These are phyloP conservation scores for Cladorrhinum sp. DNA, from an alignment of 2,329 filamentous ascomycete genomes.

Conservation along the genomic window DNA sequence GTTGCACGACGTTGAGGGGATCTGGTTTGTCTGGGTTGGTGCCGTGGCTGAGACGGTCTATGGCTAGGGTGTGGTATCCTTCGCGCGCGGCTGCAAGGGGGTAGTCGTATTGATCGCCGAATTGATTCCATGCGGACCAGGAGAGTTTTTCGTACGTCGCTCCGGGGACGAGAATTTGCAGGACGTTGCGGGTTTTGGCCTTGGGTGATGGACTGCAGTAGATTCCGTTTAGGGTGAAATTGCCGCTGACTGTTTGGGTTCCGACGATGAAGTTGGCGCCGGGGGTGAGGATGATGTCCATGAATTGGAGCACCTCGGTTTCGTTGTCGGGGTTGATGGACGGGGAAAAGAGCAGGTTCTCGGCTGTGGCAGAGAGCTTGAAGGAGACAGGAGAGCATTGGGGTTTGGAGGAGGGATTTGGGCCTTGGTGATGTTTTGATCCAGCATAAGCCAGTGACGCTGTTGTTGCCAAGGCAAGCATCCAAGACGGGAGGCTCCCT, in stretches of 20 bases:
- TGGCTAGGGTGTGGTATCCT: conserved; percentile 20
- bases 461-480: neutral
- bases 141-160: conserved; percentile 11
- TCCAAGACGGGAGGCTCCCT: neutral
- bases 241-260: conserved; percentile 2
- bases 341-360: neutral
- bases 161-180: conserved; percentile 15
- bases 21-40: conserved; percentile 3
- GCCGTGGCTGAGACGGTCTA: conserved; percentile 16
- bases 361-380: neutral
- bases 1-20: conserved; percentile 12
- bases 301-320: neutral
- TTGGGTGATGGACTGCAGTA: conserved; percentile 17
- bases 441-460: neutral
- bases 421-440: neutral
- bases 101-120: conserved; percentile 14
- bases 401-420: neutral
- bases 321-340: conserved; percentile 8
- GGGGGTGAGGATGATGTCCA: neutral
- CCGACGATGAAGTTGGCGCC: neutral
- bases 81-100: conserved; percentile 1
- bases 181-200: neutral
- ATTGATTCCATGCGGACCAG: conserved; percentile 12
- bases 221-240: conserved; percentile 12
- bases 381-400: neutral